phyloP scores from a whole-genome alignment of 768 basidiomycete genomes.

The Hemileccinum rubropunctum region DNA sequence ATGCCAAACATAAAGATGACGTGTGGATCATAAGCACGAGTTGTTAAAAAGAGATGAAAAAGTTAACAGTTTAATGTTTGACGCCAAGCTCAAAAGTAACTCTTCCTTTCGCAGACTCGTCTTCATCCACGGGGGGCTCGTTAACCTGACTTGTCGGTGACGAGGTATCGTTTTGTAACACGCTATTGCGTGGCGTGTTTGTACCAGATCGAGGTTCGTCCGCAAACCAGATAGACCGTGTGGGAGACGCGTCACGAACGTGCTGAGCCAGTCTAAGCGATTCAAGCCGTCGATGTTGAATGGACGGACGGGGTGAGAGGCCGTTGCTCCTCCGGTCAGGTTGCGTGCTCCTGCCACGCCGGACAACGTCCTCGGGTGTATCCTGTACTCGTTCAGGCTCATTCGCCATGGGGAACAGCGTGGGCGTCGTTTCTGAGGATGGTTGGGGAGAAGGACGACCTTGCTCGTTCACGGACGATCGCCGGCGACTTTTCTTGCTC shows the following conservation, averaged over 20 bases:
- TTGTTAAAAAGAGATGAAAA: neutral
- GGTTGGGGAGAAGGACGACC: neutral
- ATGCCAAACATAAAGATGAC: neutral
- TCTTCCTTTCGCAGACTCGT: constrained; percentile 14
- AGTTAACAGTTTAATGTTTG: constrained; percentile 3
- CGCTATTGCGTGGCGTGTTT: constrained; percentile 18
- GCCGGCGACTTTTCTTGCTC: constrained; percentile 12
- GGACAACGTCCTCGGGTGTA: constrained; percentile 5
- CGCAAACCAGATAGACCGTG: constrained; percentile 48
- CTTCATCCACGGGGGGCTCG: constrained; percentile 13
- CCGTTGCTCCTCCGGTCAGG: constrained; percentile 12
- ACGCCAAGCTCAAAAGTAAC: constrained; percentile 20
- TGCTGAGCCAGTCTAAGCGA: constrained; percentile 20
- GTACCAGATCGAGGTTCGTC: constrained; percentile 32
- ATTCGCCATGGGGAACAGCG: neutral
- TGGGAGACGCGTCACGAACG: constrained; percentile 42
- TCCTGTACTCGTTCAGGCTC: constrained; percentile 9
- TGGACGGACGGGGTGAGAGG: constrained; percentile 18
- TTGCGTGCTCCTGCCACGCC: constrained; percentile 23
- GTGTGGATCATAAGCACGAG: neutral
- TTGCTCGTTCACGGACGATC: constrained; percentile 15
- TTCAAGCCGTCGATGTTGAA: constrained; percentile 30
- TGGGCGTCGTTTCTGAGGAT: neutral
- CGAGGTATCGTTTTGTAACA: constrained; percentile 21
- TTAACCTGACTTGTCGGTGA: constrained; percentile 4